Conservation (phyloP, 306 rosid species). For the Biancaea sappan region DNA sequence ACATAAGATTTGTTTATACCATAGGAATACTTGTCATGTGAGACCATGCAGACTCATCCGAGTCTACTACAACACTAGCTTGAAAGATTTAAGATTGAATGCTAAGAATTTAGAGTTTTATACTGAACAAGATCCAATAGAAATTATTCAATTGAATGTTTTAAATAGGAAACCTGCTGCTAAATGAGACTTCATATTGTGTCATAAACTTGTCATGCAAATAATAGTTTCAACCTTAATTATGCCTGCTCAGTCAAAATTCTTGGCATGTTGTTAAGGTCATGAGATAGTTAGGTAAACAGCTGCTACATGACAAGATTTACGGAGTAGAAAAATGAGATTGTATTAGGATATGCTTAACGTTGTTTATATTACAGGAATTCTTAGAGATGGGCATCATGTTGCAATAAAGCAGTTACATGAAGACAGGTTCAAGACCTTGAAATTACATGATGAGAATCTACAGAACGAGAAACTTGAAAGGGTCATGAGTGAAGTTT, state of each 20-base stretch:
- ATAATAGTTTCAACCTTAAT: background rate
- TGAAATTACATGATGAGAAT: conserved; percentile 33
- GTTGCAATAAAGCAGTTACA: conserved; percentile 43
- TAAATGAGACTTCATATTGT: background rate
- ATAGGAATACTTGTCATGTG: background rate
- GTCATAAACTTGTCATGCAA: background rate
- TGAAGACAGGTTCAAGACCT: conserved; percentile 30
- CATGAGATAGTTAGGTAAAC: background rate
- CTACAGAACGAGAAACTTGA: conserved; percentile 8
- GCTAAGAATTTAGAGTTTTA: background rate
- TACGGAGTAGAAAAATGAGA: background rate
- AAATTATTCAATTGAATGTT: background rate
- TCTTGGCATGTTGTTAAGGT: background rate
- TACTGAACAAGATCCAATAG: background rate
- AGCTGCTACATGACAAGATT: conserved; percentile 1
- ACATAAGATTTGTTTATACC: background rate
- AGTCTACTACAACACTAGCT: background rate
- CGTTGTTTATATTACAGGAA: conserved; percentile 24
- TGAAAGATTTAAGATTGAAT: background rate
- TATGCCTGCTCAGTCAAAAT: background rate
- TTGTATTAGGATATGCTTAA: background rate
- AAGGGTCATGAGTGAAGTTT: conserved; percentile 59
- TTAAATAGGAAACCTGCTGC: background rate
- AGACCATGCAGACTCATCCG: background rate
- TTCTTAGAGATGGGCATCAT: conserved; percentile 31